These are phyloP conservation scores for Aspergillus funiculosus DNA, from an alignment of 495 filamentous ascomycete genomes.

Conservation along the genomic window DNA sequence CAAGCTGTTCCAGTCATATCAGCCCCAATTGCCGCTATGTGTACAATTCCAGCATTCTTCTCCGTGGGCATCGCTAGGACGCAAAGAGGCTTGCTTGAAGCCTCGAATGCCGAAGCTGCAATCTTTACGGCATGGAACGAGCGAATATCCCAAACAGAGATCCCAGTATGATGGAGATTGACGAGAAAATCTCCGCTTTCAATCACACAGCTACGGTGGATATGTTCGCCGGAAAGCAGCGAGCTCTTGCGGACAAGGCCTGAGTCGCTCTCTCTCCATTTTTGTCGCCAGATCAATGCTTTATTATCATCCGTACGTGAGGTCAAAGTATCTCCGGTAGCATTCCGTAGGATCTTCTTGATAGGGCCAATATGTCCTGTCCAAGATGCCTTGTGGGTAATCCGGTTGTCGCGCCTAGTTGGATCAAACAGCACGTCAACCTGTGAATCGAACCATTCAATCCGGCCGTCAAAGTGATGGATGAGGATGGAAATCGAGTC, in stretches of 20 bases:
- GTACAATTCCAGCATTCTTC: conserved; percentile 40
- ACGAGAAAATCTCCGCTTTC: conserved; percentile 71
- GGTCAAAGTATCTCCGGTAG: conserved; percentile 69
- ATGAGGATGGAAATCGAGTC: conserved; percentile 69
- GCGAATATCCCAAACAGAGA: conserved; percentile 78
- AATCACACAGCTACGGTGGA: conserved; percentile 75
- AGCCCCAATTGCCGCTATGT: conserved; percentile 78
- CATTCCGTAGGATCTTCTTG: conserved; percentile 79
- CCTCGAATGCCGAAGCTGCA: conserved; percentile 52
- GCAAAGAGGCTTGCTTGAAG: conserved; percentile 72
- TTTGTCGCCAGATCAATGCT: conserved; percentile 78
- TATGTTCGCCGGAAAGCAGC: conserved; percentile 65
- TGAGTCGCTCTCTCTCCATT: conserved; percentile 35
- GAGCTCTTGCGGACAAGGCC: conserved; percentile 61
- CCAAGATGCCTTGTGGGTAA: conserved; percentile 59
- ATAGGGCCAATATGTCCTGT: conserved; percentile 78
- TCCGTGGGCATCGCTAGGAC: conserved; percentile 70
- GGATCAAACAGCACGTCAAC: conserved; percentile 80
- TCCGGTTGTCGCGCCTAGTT: conserved; percentile 56
- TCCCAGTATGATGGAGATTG: conserved; percentile 68
- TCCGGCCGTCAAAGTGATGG: conserved; percentile 80
- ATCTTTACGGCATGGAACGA: conserved; percentile 49
- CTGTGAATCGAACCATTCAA: conserved; percentile 74
- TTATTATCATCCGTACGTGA: conserved; percentile 76
- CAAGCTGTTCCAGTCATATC: conserved; percentile 81